Evolutionary conservation across 1,139 yeast species (phyloP), one percentile per base, ranked within the genome.

Genomic region (Arxiozyma telluris): DNA sequence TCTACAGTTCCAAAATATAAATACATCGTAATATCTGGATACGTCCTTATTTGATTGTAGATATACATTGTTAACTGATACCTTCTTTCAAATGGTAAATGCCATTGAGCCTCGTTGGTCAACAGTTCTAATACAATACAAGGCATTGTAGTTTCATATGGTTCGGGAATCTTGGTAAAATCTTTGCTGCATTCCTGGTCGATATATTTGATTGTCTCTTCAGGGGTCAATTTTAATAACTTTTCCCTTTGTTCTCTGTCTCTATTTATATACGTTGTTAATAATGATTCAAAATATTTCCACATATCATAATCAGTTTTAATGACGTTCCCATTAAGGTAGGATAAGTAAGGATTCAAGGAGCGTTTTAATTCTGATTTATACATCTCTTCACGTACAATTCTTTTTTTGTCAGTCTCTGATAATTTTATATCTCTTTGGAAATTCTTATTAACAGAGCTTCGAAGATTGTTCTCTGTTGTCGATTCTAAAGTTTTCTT

Each of bases 1-100:
- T 64, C 69, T 1, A 62, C 60, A 49, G 62, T 64, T 55, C 70
- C 66, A 43, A 66, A 58, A 50, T 62, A 61, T 53, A 67, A 50
- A 50, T 67, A 67, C 45, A 65, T 54, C 3, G 66, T 58, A 1
- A 65, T 50, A 45, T 67, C 68, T 9, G 57, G 50, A 22, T 57
- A 56, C 5, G 54, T 56, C 50, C 66, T 67, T 54, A 69, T 65
- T 46, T 58, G 56, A 15, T 63, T 55, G 55, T 65, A 66, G 17
- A 67, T 57, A 51, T 58, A 61, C n/a, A 64, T 59, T 17, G 61
- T 57, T 12, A 67, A 52, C 8, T 55, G 54, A 50, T 65, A 66
- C 42, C 60, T 59, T 46, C 69, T 59, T 18, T 62, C 64, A 1
- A 55, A n/a, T 15, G 69, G 63, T 11, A 65, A 58, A 7, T 46